Conservation (phyloP, 257 asterid species). For the Echites panduratus region DNA sequence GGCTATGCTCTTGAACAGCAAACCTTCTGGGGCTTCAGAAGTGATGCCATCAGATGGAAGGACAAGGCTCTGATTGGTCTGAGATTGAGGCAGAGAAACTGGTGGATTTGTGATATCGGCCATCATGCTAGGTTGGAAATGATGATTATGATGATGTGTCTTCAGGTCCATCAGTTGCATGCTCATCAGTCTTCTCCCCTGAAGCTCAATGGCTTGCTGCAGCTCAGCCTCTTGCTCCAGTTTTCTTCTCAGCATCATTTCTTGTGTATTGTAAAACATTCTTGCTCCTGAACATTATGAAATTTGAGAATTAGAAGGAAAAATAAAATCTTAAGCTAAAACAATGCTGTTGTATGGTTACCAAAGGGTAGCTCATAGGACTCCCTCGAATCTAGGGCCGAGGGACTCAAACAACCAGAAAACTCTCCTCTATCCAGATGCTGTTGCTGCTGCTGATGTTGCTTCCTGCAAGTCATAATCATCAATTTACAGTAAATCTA, state of each 20-base stretch:
- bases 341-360: conserved; percentile 3
- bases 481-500: conserved; percentile 10
- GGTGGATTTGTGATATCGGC: conserved; percentile 39
- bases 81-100: conserved; percentile 39
- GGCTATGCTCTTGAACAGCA: conserved; percentile 3
- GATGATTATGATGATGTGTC: conserved; percentile 41
- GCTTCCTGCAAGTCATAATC: conserved; percentile 45
- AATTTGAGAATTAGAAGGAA: neutral
- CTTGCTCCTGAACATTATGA: conserved; percentile 39
- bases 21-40: conserved; percentile 55
- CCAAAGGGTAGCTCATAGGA: conserved; percentile 70
- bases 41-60: conserved; percentile 31
- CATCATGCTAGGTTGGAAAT: conserved; percentile 36
- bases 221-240: conserved; percentile 72
- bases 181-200: conserved; percentile 70
- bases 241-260: conserved; percentile 62
- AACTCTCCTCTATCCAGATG: conserved; percentile 66
- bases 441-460: conserved; percentile 42
- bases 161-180: conserved; percentile 68
- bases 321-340: neutral
- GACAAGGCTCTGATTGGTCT: conserved; percentile 30
- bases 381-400: conserved; percentile 63
- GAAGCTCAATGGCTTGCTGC: conserved; percentile 76
- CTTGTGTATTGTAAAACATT: conserved; percentile 60
- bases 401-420: conserved; percentile 59